Evolutionary conservation across 1,284 basidiomycete species (phyloP), one percentile per base, ranked within the genome.

Genomic region (Irpex sp.): DNA sequence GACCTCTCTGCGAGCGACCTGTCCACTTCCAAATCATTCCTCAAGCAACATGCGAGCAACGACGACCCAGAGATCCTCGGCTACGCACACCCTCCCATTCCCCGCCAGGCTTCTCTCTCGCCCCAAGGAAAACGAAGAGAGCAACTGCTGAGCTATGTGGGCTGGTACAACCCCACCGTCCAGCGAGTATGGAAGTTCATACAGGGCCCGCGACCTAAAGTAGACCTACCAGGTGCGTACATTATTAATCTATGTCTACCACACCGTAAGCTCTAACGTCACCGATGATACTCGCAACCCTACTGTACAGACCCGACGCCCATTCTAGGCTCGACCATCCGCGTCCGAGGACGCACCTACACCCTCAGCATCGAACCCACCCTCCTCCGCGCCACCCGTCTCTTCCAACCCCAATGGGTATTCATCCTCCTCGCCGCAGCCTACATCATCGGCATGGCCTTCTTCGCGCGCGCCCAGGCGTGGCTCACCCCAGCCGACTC

Each of bases 401-500:
- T 74, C 5, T 74, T 89, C 57, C 82, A 83, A 2, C 75, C 75
- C 36, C 77, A 80, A 13, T 85, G 82, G 81, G 66, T 91, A 11
- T 81, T 91, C 62, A 64, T 81, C 17, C 34, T 87, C 54, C 79
- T 92, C 34, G 81, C 76, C 44, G 78, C 78, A 36, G 86, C 78
- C 0, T 94, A 92, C 73, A 88, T 94, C 66, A 81, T 92, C 58
- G 84, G 81, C 17, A 80, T 93, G 51, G 83, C 89, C 0, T 92
- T 94, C 75, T 83, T 93, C 65, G 77, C 85, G 4, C 82, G 88
- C n/a, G 81, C 85, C 7, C 88, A 92, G 66, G 91, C 85, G 60
- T 94, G 88, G 74, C 76, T 85, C 57, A 87, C 82, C 15, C 89
- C 88, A 3, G 70, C 83, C 9, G 81, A 81, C 56, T 83, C 88